phyloP scores from a whole-genome alignment of 2,329 filamentous ascomycete genomes.

The Diaporthe vaccinii region DNA sequence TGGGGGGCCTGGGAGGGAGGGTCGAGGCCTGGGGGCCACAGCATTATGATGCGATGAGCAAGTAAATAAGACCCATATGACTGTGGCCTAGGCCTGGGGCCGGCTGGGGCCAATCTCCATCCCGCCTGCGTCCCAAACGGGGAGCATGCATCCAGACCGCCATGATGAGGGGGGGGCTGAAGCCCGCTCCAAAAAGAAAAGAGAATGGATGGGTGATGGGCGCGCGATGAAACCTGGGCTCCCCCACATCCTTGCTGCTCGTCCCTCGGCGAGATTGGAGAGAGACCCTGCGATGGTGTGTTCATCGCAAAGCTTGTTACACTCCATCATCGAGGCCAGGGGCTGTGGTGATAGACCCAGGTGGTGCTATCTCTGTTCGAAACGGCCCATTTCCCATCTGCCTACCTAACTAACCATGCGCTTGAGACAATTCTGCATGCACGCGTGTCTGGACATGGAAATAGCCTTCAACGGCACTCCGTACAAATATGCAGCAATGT shows the following conservation, averaged over 20 bases:
- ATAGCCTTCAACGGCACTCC: background rate
- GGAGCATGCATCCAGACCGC: constrained; percentile 28
- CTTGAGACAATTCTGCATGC: constrained; percentile 16
- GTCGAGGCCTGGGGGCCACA: background rate
- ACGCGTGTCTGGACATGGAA: background rate
- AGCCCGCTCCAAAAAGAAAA: constrained; percentile 1
- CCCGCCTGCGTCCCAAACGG: background rate
- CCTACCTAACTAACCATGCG: background rate
- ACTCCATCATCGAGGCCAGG: constrained; percentile 4
- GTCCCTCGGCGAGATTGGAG: constrained; percentile 15
- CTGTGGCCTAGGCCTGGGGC: background rate
- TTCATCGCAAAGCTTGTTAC: constrained; percentile 32
- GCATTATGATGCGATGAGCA: constrained; percentile 2
- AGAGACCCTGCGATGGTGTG: constrained; percentile 28
- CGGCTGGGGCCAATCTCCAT: background rate
- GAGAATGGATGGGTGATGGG: constrained; percentile 32
- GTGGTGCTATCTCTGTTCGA: constrained; percentile 2
- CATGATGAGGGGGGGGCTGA: constrained; percentile 16
- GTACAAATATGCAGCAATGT: background rate
- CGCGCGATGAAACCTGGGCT: constrained; percentile 22
- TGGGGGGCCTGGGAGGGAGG: background rate
- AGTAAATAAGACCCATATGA: constrained; percentile 6
- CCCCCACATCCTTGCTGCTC: constrained; percentile 19
- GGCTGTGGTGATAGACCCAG: constrained; percentile 4
- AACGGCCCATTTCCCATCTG: background rate